phyloP scores from a whole-genome alignment of 2,329 filamentous ascomycete genomes.

The Fusarium sp. region DNA sequence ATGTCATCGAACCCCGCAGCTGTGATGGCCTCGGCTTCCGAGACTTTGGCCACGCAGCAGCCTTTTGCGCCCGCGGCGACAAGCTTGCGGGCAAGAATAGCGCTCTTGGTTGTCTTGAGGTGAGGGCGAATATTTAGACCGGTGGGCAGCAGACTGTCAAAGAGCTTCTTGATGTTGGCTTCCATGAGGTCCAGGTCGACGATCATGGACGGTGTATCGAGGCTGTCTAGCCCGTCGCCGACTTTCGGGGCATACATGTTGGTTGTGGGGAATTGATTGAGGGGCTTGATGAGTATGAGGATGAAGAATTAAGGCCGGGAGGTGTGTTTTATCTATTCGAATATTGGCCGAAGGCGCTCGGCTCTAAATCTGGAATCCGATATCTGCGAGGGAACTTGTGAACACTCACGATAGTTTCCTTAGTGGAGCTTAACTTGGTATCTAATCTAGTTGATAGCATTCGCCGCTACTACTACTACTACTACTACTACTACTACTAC shows the following conservation, averaged over 20 bases:
- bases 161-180: constrained; percentile 59
- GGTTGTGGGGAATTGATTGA: background rate
- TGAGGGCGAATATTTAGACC: constrained; percentile 46
- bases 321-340: background rate
- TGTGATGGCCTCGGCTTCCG: constrained; percentile 30
- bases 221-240: constrained; percentile 33
- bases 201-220: constrained; percentile 67
- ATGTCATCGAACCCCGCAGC: constrained; percentile 28
- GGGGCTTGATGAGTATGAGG: background rate
- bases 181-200: constrained; percentile 64
- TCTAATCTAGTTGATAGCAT: background rate
- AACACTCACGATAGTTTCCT: background rate
- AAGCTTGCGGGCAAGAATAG: constrained; percentile 15
- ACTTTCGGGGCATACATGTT: constrained; percentile 8
- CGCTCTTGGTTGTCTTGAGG: constrained; percentile 33
- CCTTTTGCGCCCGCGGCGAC: constrained; percentile 29
- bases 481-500: too few species aligned
- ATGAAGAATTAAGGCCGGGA: background rate
- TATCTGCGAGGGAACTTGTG: background rate
- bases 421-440: background rate
- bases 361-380: background rate
- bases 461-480: too few species aligned
- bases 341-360: background rate
- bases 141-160: constrained; percentile 56
- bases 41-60: constrained; percentile 29